Conservation (phyloP, 805 yeast species). For the Nakazawaea holstii region DNA sequence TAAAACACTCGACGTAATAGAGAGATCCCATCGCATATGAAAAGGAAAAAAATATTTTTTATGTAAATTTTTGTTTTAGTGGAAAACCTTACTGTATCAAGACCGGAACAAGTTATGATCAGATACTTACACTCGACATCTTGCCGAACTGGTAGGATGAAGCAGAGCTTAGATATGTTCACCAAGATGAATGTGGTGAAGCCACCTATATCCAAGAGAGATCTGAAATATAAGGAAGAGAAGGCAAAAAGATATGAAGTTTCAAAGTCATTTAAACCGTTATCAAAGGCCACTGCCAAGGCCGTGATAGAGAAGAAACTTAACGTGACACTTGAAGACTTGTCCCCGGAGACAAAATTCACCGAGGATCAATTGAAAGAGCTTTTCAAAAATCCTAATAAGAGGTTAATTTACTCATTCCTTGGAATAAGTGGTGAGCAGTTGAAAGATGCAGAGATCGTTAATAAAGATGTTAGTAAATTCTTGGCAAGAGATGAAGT, state of each 20-base stretch:
- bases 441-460: constrained; percentile 50
- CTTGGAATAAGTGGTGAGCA: constrained; percentile 57
- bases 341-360: constrained; percentile 21
- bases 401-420: constrained; percentile 43
- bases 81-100: background rate
- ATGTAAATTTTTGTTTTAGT: no score
- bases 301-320: constrained; percentile 17
- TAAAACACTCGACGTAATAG: no score
- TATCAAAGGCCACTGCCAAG: constrained; percentile 23
- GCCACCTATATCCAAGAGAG: constrained; percentile 3
- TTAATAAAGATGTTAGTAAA: constrained; percentile 47
- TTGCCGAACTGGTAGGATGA: constrained; percentile 1
- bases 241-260: constrained; percentile 11
- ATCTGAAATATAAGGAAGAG: background rate
- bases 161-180: background rate
- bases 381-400: constrained; percentile 25
- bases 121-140: constrained; percentile 1
- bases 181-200: background rate
- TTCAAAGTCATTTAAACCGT: constrained; percentile 18
- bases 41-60: no score
- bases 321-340: constrained; percentile 15
- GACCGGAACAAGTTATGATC: background rate
- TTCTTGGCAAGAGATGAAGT: constrained; percentile 45
- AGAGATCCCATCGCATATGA: no score
- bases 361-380: constrained; percentile 20